phyloP scores from a whole-genome alignment of 2,329 filamentous ascomycete species.

The Colletotrichum tropicale region DNA sequence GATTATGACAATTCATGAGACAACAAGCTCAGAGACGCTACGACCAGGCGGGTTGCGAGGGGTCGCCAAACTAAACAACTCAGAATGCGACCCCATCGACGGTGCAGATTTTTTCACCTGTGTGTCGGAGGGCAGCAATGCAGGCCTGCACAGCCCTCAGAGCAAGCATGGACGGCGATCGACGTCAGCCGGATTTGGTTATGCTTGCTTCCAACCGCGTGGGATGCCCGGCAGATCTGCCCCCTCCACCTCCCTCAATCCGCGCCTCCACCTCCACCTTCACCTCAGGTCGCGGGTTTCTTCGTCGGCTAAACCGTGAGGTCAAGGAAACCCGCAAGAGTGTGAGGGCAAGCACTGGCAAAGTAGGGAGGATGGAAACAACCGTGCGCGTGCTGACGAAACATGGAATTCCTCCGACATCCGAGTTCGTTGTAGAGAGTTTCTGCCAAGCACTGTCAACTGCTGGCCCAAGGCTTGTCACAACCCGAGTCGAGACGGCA shows the following conservation, averaged over 20 bases:
- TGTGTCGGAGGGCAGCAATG: conserved; percentile 6
- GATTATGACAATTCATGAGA: conserved; percentile 13
- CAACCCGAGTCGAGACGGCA: conserved; percentile 4
- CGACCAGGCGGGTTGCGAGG: background rate
- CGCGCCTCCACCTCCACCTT: background rate
- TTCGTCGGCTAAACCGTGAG: background rate
- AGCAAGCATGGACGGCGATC: conserved; percentile 2
- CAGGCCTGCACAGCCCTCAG: conserved; percentile 5
- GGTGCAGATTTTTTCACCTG: background rate
- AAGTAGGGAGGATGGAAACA: background rate
- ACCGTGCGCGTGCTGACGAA: conserved; percentile 14
- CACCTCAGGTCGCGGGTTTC: background rate
- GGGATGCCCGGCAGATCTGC: conserved; percentile 3
- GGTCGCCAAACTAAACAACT: conserved; percentile 2
- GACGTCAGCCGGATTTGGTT: conserved; percentile 3
- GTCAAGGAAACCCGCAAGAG: background rate
- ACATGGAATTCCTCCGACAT: conserved; percentile 1
- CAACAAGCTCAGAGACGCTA: background rate
- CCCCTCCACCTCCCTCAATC: background rate
- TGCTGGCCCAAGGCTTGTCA: conserved; percentile 17
- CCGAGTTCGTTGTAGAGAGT: conserved; percentile 1
- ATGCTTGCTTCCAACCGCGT: conserved; percentile 11
- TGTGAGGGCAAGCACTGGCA: background rate
- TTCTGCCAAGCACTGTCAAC: conserved; percentile 17
- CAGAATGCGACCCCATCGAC: background rate